Conservation (phyloP, 2,329 filamentous ascomycete genomes). For the Beauveria pseudobassiana region DNA sequence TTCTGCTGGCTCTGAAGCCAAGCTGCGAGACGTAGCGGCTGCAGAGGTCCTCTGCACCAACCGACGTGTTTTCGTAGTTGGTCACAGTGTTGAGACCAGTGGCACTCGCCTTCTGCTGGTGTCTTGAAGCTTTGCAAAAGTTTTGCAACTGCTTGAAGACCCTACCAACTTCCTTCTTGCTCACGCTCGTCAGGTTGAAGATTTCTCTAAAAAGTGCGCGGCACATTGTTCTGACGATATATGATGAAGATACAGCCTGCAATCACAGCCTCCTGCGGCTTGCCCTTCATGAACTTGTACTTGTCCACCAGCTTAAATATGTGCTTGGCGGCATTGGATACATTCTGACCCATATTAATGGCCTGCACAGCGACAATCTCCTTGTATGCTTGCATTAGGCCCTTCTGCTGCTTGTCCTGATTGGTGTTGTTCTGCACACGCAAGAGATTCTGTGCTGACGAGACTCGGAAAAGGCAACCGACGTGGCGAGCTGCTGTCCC, state of each 20-base stretch:
- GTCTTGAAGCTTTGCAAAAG: slow-evolving; percentile 71
- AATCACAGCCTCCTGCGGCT: slow-evolving; percentile 87
- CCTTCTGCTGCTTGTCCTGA: slow-evolving; percentile 77
- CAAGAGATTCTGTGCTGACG: slow-evolving; percentile 64
- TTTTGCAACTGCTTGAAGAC: slow-evolving; percentile 91
- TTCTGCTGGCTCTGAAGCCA: slow-evolving; percentile 58
- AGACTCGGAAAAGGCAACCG: slow-evolving; percentile 75
- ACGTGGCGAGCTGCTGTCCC: slow-evolving; percentile 81
- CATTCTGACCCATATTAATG: slow-evolving; percentile 71
- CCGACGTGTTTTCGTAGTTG: slow-evolving; percentile 69
- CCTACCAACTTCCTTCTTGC: slow-evolving; percentile 94
- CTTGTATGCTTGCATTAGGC: slow-evolving; percentile 75
- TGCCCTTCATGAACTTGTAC: slow-evolving; percentile 88
- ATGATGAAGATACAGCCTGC: slow-evolving; percentile 97
- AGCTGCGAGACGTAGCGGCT: slow-evolving; percentile 84
- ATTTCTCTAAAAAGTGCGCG: slow-evolving; percentile 95
- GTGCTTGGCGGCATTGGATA: slow-evolving; percentile 85
- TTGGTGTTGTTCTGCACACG: slow-evolving; percentile 81
- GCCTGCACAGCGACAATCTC: slow-evolving; percentile 81
- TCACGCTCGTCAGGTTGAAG: slow-evolving; percentile 83
- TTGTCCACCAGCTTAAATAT: slow-evolving; percentile 94
- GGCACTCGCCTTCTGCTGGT: slow-evolving; percentile 39
- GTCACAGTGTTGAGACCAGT: slow-evolving; percentile 49
- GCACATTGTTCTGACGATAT: slow-evolving; percentile 79
- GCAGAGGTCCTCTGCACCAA: slow-evolving; percentile 77